Conservation (phyloP, 495 filamentous ascomycete species). For the Viridothelium virens region DNA sequence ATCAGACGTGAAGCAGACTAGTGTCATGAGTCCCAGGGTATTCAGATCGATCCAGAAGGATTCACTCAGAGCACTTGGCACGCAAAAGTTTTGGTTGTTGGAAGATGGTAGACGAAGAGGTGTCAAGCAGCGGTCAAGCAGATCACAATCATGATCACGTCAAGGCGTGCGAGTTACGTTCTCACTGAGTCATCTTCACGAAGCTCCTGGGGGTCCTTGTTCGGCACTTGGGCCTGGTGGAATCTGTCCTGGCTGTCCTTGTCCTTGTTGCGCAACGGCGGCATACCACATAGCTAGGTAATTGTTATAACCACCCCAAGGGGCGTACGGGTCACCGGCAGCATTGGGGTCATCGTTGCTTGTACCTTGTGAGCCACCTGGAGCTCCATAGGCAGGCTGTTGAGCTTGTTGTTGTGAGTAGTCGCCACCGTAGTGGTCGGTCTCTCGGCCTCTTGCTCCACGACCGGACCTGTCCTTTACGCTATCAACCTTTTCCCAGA, state of each 20-base stretch:
- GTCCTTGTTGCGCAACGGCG: slow-evolving; percentile 17
- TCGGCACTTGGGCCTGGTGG: background rate
- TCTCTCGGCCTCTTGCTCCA: slow-evolving; percentile 37
- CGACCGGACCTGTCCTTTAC: slow-evolving; percentile 42
- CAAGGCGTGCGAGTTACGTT: slow-evolving; percentile 4
- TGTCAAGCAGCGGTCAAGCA: slow-evolving; percentile 9
- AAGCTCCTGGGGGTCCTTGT: slow-evolving; percentile 8
- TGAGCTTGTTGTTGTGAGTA: slow-evolving; percentile 39
- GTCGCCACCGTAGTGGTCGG: slow-evolving; percentile 34
- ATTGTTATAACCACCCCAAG: slow-evolving; percentile 57
- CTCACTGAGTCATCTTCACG: background rate
- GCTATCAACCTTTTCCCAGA: slow-evolving; percentile 80
- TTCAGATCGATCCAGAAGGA: background rate
- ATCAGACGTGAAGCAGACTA: background rate
- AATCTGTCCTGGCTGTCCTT: slow-evolving; percentile 19
- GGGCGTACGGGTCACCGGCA: slow-evolving; percentile 51
- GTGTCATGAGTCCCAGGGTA: background rate
- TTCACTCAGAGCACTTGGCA: background rate
- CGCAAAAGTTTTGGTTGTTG: background rate
- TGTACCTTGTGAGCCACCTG: slow-evolving; percentile 38
- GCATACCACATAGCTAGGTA: slow-evolving; percentile 60
- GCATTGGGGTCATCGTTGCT: slow-evolving; percentile 31
- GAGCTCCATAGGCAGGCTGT: slow-evolving; percentile 25
- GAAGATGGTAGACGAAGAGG: background rate
- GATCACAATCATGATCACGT: slow-evolving; percentile 11